Conservation (phyloP, 2,329 filamentous ascomycete genomes). For the Exutisphaerella laricina region DNA sequence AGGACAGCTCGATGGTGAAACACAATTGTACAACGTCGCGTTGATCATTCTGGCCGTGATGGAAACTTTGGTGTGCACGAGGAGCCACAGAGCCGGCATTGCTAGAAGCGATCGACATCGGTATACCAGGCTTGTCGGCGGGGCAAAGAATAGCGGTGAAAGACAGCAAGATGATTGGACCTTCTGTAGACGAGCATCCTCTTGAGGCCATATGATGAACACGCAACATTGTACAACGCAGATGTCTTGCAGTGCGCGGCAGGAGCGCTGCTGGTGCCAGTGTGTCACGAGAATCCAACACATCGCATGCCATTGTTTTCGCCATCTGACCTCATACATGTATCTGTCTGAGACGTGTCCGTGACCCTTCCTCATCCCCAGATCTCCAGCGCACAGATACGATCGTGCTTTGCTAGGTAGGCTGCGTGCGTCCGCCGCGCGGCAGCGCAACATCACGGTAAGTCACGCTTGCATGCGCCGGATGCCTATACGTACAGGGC, state of each 20-base stretch:
- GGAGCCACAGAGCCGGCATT: slow-evolving; percentile 4
- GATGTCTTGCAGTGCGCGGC: slow-evolving; percentile 14
- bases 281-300: slow-evolving; percentile 17
- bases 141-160: background rate
- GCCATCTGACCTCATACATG: slow-evolving; percentile 14
- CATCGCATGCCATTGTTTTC: slow-evolving; percentile 20
- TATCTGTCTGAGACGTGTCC: too few species aligned
- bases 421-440: slow-evolving; percentile 20
- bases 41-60: slow-evolving; percentile 6
- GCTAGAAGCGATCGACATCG: slow-evolving; percentile 3
- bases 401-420: slow-evolving; percentile 14
- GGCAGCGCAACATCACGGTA: slow-evolving; percentile 19
- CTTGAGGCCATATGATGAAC: slow-evolving; percentile 12
- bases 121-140: slow-evolving; percentile 2
- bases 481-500: slow-evolving; percentile 13
- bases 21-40: slow-evolving; percentile 9
- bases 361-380: too few species aligned
- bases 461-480: slow-evolving; percentile 18
- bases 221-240: slow-evolving; percentile 17
- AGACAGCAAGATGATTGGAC: slow-evolving; percentile 14
- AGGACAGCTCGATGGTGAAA: slow-evolving; percentile 16
- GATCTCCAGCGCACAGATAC: slow-evolving; percentile 18
- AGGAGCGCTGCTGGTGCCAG: slow-evolving; percentile 11
- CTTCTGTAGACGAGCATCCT: slow-evolving; percentile 14
- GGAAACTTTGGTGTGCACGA: slow-evolving; percentile 4